Conservation (phyloP, 2,329 filamentous ascomycete genomes). For the Cephalotrichum gorgonifer region DNA sequence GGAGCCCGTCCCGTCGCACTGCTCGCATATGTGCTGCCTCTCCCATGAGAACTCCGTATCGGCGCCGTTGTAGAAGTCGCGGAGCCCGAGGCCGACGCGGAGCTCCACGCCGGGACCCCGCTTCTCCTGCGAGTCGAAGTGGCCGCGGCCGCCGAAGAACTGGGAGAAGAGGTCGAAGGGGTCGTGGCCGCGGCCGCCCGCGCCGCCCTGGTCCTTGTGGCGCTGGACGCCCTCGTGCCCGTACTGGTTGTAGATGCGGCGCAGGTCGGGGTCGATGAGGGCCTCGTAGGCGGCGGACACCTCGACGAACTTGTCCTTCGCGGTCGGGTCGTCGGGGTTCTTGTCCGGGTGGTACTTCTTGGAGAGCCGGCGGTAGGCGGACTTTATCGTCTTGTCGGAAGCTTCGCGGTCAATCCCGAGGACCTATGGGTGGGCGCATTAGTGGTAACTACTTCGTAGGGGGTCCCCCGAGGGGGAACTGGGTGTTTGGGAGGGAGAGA, state of each 20-base stretch:
- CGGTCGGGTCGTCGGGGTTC: constrained; percentile 79
- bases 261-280: constrained; percentile 67
- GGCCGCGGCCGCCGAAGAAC: constrained; percentile 89
- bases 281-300: constrained; percentile 94
- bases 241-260: constrained; percentile 87
- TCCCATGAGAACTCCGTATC: constrained; percentile 83
- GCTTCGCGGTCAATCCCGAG: constrained; percentile 73
- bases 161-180: constrained; percentile 94
- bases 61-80: constrained; percentile 86
- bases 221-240: constrained; percentile 86
- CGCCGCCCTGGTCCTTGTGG: constrained; percentile 59
- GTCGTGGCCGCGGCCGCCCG: constrained; percentile 58
- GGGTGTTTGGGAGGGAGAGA: background rate
- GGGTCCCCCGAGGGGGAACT: too few relatives aligned
- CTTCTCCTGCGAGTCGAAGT: constrained; percentile 70
- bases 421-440: constrained; percentile 36
- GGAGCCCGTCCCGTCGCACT: constrained; percentile 77
- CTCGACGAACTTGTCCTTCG: constrained; percentile 84
- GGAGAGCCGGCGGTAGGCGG: constrained; percentile 80
- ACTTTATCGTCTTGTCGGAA: constrained; percentile 81
- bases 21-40: constrained; percentile 89
- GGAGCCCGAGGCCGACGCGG: constrained; percentile 65
- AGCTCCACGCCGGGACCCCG: constrained; percentile 85
- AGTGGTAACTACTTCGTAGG: background rate
- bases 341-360: constrained; percentile 98